These are phyloP conservation scores for Talaromyces trachyspermus DNA, from an alignment of 495 filamentous ascomycete genomes.

Conservation along the genomic window DNA sequence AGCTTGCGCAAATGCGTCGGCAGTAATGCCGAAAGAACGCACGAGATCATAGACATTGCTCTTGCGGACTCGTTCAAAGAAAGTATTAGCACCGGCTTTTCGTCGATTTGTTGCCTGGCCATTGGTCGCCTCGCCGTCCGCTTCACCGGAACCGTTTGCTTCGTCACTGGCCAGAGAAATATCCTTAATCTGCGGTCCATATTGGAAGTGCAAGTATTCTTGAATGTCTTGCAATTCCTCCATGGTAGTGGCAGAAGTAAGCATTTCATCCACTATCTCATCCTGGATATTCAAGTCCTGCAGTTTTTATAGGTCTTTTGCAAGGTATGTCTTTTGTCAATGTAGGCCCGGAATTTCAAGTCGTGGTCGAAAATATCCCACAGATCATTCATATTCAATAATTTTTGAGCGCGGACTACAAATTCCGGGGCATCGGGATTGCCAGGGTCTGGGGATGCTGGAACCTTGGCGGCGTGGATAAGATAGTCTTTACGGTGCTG, in stretches of 20 bases:
- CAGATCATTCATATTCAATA: constrained; percentile 84
- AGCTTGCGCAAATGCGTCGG: constrained; percentile 80
- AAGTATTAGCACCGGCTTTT: constrained; percentile 62
- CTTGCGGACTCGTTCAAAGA: constrained; percentile 77
- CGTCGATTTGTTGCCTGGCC: constrained; percentile 50
- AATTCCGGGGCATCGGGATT: constrained; percentile 65
- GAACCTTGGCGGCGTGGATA: constrained; percentile 77
- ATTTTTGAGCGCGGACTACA: constrained; percentile 72
- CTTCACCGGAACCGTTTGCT: constrained; percentile 43
- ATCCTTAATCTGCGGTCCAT: constrained; percentile 75
- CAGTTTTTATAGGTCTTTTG: constrained; percentile 67
- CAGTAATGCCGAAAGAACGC: constrained; percentile 80
- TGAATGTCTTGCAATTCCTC: constrained; percentile 95
- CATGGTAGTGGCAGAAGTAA: constrained; percentile 65
- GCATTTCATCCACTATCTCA: constrained; percentile 69
- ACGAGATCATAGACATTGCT: constrained; percentile 76
- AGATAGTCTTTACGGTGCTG: constrained; percentile 97
- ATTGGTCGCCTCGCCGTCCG: constrained; percentile 16
- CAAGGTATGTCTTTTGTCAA: constrained; percentile 81
- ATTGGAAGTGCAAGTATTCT: constrained; percentile 94
- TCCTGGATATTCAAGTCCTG: constrained; percentile 44
- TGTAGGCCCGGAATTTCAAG: constrained; percentile 82
- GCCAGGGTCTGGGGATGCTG: constrained; percentile 39
- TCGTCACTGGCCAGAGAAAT: constrained; percentile 34
- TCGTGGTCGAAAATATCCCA: constrained; percentile 94